phyloP scores from a whole-genome alignment of 176 grass and related monocot genomes.

The Triticum dicoccoides region DNA sequence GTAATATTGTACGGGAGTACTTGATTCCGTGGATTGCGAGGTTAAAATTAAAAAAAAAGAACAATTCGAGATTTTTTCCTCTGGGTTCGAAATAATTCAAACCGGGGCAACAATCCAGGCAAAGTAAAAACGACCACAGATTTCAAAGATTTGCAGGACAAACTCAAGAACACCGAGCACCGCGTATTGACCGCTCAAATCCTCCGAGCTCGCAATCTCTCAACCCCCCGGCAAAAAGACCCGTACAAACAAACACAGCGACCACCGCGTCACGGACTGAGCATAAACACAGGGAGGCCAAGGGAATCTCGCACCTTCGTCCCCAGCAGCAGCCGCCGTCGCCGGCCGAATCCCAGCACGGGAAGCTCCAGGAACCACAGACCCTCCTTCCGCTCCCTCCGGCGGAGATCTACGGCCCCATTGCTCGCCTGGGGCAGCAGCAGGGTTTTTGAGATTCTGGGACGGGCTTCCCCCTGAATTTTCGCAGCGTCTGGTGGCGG shows the following conservation, averaged over 20 bases:
- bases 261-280: no score
- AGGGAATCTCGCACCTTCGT: background rate
- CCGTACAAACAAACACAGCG: background rate
- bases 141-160: background rate
- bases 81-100: background rate
- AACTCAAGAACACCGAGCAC: background rate
- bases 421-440: background rate
- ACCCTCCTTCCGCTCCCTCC: no score
- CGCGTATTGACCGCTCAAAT: background rate
- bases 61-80: background rate
- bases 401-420: background rate
- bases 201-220: background rate
- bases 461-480: background rate
- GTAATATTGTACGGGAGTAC: background rate
- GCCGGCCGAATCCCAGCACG: background rate
- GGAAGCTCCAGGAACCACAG: background rate
- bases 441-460: background rate
- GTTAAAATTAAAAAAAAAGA: background rate
- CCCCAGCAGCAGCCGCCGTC: background rate
- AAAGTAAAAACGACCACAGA: background rate
- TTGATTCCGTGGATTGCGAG: background rate
- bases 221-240: background rate
- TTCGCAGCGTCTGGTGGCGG: background rate
- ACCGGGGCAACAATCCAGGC: background rate
- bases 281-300: background rate